A percentile compares a stretch with the other conserved stretches of the same genome.
These are phyloP conservation scores for Buxus sempervirens DNA, from an alignment of 164 flowering plant genomes.

Conservation along the genomic window DNA sequence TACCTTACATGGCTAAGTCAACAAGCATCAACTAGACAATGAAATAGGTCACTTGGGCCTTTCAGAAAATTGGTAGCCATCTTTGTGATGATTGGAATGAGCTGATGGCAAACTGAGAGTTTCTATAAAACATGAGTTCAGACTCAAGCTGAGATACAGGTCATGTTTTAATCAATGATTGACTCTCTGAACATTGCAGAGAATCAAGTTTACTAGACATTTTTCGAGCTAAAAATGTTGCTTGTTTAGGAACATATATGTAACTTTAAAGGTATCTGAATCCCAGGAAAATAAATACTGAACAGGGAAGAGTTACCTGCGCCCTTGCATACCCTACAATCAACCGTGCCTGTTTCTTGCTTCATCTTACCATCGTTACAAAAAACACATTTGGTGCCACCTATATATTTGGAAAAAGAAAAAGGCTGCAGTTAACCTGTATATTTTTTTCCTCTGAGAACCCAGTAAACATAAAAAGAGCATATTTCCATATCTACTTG, in stretches of 20 bases:
- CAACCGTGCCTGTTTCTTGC: slow-evolving; percentile 65
- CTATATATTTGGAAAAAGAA: slow-evolving; percentile 31
- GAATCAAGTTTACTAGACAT: too few species aligned
- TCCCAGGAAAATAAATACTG: neutral
- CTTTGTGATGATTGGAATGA: neutral
- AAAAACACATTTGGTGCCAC: slow-evolving; percentile 95
- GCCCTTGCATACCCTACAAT: slow-evolving; percentile 94
- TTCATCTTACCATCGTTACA: slow-evolving; percentile 88
- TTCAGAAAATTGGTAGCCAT: neutral
- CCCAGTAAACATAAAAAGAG: neutral
- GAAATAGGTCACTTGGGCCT: neutral
- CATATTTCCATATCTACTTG: too few species aligned
- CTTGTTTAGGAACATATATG: too few species aligned
- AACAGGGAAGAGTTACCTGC: slow-evolving; percentile 50
- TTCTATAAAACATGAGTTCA: neutral
- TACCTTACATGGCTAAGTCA: too few species aligned
- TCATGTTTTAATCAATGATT: neutral
- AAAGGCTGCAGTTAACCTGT: neutral
- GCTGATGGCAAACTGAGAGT: neutral
- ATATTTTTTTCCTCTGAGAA: neutral
- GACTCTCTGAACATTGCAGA: neutral
- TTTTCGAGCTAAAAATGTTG: too few species aligned
- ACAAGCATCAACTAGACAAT: too few species aligned
- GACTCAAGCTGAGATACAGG: neutral
- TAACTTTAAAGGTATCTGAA: neutral